Conservation (phyloP, 805 yeast genomes). For the Huiozyma sinensis region DNA sequence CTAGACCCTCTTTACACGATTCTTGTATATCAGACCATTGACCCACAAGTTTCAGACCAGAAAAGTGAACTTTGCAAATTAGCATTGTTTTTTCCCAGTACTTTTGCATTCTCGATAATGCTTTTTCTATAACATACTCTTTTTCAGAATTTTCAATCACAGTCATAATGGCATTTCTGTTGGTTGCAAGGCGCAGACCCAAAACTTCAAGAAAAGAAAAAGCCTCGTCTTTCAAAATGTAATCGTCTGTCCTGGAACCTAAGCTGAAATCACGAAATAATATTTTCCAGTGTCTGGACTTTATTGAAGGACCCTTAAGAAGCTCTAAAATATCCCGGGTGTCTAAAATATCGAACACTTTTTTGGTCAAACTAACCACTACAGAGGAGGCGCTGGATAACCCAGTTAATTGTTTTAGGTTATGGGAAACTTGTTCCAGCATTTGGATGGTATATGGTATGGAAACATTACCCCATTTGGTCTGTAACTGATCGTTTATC, state of each 20-base stretch:
- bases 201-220: slow-evolving; percentile 52
- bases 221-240: no score
- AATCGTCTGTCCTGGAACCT: neutral
- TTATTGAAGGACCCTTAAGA: slow-evolving; percentile 46
- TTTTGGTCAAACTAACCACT: neutral
- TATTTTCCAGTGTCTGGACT: slow-evolving; percentile 55
- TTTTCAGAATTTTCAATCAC: slow-evolving; percentile 57
- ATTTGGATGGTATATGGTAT: neutral
- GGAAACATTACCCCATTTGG: slow-evolving; percentile 7
- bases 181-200: slow-evolving; percentile 38
- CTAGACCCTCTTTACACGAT: slow-evolving; percentile 48
- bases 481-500: slow-evolving; percentile 1
- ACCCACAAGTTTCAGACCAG: slow-evolving; percentile 44
- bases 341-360: neutral
- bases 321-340: neutral
- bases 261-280: slow-evolving; percentile 31
- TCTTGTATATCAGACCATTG: slow-evolving; percentile 60
- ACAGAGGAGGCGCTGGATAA: no score
- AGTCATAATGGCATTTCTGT: slow-evolving; percentile 37
- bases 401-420: no score
- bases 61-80: slow-evolving; percentile 42
- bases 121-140: slow-evolving; percentile 55
- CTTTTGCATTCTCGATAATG: slow-evolving; percentile 37
- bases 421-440: neutral
- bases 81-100: slow-evolving; percentile 48